Evolutionary conservation across 805 yeast genomes (phyloP), one percentile per base, ranked within the genome.

Genomic region (Candida krabiensis): DNA sequence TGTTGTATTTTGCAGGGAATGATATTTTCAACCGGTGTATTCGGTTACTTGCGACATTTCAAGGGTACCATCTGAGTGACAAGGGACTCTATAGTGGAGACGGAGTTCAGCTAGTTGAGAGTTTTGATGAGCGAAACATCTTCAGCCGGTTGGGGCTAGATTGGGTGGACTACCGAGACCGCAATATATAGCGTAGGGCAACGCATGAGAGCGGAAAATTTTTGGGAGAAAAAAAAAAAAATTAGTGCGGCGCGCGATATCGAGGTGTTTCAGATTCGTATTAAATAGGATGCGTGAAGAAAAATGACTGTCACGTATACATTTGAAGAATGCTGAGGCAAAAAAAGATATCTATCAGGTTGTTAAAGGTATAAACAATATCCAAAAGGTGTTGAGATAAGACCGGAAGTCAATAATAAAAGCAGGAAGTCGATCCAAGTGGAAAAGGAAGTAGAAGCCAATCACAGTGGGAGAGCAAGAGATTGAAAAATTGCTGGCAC

Each of bases 1-100:
- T 69, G 49, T 57, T 78, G 5, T 77, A 78, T 51, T 78, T 75
- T 47, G 75, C 78, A 0, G 84, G 84, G 0, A 71, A 75, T 46
- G 72, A 70, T 39, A 57, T 64, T 17, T 75, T 77, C 52, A 78
- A 77, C 51, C 64, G 80, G 36, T 51, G 60, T 22, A 49, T 75
- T 22, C 58, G 83, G 23, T 46, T 60, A 21, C 49, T 68, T 19
- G 82, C 83, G 0, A 43, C 40, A 14, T 55, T 61, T 19, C 59
- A 63, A 35, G 73, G 72, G 0, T 41, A 47, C 31, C 49, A 52
- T 23, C 38, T 78, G 37, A 77, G 58, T 43, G 67, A 68, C 18
- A 55, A 60, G 16, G 83, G 83, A 0, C 53, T 78, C 4, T 75
- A 49, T 38, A 44, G 49, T 4, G 44, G 42, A 6, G 48, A 45